Conservation (phyloP, 1,284 basidiomycete genomes). For the Marasmius oreades region DNA sequence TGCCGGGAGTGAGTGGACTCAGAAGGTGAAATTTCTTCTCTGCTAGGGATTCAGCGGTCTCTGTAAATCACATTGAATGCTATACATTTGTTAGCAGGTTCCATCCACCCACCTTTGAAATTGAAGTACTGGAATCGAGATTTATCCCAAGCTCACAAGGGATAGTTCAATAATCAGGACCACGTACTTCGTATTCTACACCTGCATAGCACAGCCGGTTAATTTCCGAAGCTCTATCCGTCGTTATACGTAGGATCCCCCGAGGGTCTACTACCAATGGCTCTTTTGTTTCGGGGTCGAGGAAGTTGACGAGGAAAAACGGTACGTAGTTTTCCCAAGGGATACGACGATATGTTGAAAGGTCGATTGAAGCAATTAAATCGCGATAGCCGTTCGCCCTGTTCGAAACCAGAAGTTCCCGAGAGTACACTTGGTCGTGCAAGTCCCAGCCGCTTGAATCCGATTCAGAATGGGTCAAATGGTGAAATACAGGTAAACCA, state of each 20-base stretch:
- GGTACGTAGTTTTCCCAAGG: slow-evolving; percentile 93
- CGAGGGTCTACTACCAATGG: slow-evolving; percentile 84
- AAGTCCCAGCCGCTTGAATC: slow-evolving; percentile 77
- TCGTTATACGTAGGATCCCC: slow-evolving; percentile 66
- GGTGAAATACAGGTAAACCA: slow-evolving; percentile 9
- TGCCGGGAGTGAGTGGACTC: slow-evolving; percentile 85
- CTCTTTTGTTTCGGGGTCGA: slow-evolving; percentile 78
- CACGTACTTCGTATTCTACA: slow-evolving; percentile 84
- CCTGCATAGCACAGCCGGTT: slow-evolving; percentile 74
- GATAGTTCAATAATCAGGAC: neutral
- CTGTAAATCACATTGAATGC: slow-evolving; percentile 34
- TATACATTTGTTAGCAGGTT: neutral
- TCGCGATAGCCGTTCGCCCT: slow-evolving; percentile 90
- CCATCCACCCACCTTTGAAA: slow-evolving; percentile 67
- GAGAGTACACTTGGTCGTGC: slow-evolving; percentile 79
- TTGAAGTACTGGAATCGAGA: slow-evolving; percentile 77
- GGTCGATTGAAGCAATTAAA: slow-evolving; percentile 79
- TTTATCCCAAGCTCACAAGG: slow-evolving; percentile 5
- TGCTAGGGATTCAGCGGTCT: slow-evolving; percentile 72
- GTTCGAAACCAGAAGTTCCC: slow-evolving; percentile 89
- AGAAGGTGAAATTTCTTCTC: slow-evolving; percentile 79
- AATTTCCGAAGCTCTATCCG: slow-evolving; percentile 42
- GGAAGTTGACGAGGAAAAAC: slow-evolving; percentile 90
- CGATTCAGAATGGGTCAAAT: slow-evolving; percentile 3
- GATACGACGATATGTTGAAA: slow-evolving; percentile 82